Evolutionary conservation across 139 green algal genomes (phyloP), one percentile per base, ranked within the genome.

Genomic region (Chlorella sorokiniana): DNA sequence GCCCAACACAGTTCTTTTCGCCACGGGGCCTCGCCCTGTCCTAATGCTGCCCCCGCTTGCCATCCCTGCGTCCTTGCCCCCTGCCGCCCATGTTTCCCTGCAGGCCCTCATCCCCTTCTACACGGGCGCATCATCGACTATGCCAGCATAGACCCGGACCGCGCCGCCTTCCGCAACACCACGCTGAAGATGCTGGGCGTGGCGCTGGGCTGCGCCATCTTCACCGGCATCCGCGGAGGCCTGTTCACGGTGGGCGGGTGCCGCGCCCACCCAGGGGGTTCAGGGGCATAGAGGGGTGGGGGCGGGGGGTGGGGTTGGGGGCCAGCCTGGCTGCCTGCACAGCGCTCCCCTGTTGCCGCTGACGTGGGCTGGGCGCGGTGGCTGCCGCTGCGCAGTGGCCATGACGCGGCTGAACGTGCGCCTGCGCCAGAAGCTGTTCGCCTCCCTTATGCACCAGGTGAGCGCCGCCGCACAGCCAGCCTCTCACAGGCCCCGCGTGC

Each of bases 61-160:
- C 29, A 38, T 38, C 11, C 11, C 25, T 9, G 37, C 11, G 11
- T 38, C n/a, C 29, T 33, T 33, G 27, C 61, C 87, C 78, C 91
- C 91, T 3, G 68, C 73, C 0, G 63, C 83, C 27, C 88, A 89
- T 20, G 89, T 89, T 10, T 79, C 94, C 42, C 84, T 83, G n/a
- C 82, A 89, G 79, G 93, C 92, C 20, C 82, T 89, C n/a, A 88
- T 96, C n/a, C 90, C 93, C 0, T 93, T 92, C 88, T 94, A 89
- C 78, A 96, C 91, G 0, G 85, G 92, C 4, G 85, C 7, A 93
- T 97, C 84, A 93, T 96, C 6, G 90, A 96, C 84, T 93, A 88
- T n/a, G 93, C 93, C 5, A 91, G 85, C 41, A 94, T 95, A 14
- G 90, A 95, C 23, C 89, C 87, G 2, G 83, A 94, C 65, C 45